Evolutionary conservation across 306 rosid genomes (phyloP).

Genomic region (Rubus idaeus): DNA sequence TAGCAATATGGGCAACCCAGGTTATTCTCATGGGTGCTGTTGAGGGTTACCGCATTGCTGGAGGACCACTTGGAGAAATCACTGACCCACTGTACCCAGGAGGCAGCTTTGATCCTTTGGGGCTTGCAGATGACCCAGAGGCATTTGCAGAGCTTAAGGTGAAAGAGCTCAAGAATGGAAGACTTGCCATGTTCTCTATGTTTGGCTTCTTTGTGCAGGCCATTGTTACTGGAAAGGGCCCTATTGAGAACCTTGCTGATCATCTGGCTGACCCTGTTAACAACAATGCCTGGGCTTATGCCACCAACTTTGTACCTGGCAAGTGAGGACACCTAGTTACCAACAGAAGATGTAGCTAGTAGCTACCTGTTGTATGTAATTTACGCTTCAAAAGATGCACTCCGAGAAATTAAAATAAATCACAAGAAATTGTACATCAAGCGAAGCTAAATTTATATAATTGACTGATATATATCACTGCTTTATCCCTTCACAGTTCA

Average conservation of each 20-base stretch:
- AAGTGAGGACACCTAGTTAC: conserved; percentile 24
- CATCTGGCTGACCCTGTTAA: conserved; percentile 44
- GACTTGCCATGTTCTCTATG: conserved; percentile 43
- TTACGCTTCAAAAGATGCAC: background rate
- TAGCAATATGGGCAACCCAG: conserved; percentile 41
- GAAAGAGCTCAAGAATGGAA: conserved; percentile 39
- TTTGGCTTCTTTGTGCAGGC: conserved; percentile 41
- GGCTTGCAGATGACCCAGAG: conserved; percentile 41
- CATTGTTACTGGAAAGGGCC: conserved; percentile 41
- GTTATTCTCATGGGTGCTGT: conserved; percentile 37
- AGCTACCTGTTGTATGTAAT: background rate
- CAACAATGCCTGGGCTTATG: conserved; percentile 36
- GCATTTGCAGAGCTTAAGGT: conserved; percentile 45
- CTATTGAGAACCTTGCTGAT: conserved; percentile 41
- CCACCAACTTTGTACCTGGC: conserved; percentile 39
- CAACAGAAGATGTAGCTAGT: background rate
- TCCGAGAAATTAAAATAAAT: background rate
- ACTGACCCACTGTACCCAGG: conserved; percentile 40
- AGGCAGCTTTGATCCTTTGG: conserved; percentile 41
- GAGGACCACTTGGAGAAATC: conserved; percentile 41
- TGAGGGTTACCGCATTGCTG: conserved; percentile 38
- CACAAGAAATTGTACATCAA: background rate
- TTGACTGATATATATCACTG: background rate
- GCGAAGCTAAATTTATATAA: background rate
- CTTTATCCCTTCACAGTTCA: conserved; percentile 3